phyloP scores from a whole-genome alignment of 192 early-diverging fungal species.

The Haplosporangium gracile region DNA sequence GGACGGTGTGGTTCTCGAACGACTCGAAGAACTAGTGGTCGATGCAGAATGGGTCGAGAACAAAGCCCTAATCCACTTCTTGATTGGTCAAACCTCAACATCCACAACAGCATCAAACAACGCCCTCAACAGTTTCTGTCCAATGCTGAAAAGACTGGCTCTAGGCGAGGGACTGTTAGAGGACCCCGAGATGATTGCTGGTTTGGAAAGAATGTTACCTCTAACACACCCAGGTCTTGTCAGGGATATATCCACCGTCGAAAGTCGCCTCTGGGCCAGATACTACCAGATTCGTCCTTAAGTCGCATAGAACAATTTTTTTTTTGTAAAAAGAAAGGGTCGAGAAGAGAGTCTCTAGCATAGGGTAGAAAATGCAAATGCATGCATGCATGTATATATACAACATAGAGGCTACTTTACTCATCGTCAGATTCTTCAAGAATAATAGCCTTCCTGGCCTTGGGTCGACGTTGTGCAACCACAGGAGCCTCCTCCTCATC shows the following conservation, averaged over 20 bases:
- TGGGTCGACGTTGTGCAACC: slow-evolving; percentile 10
- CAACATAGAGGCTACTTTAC: neutral
- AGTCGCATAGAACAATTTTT: neutral
- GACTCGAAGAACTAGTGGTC: slow-evolving; percentile 8
- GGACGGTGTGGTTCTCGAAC: slow-evolving; percentile 1
- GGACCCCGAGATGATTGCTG: neutral
- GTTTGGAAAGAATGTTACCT: neutral
- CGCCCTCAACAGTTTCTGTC: neutral
- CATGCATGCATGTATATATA: neutral
- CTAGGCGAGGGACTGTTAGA: neutral
- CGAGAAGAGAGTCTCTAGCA: too few species aligned
- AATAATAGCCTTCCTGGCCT: slow-evolving; percentile 21
- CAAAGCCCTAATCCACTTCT: slow-evolving; percentile 1
- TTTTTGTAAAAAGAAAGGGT: neutral
- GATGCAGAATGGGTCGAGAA: slow-evolving; percentile 28
- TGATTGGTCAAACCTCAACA: neutral
- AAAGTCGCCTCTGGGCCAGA: neutral
- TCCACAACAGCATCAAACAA: neutral
- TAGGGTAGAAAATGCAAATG: neutral
- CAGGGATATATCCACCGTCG: neutral
- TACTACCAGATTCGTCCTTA: neutral
- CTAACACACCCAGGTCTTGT: neutral
- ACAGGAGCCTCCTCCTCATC: slow-evolving; percentile 13
- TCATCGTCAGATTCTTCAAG: slow-evolving; percentile 45
- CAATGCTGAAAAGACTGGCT: neutral